Conservation (phyloP, 345 rosid species). For the Pelargonium nanum region DNA sequence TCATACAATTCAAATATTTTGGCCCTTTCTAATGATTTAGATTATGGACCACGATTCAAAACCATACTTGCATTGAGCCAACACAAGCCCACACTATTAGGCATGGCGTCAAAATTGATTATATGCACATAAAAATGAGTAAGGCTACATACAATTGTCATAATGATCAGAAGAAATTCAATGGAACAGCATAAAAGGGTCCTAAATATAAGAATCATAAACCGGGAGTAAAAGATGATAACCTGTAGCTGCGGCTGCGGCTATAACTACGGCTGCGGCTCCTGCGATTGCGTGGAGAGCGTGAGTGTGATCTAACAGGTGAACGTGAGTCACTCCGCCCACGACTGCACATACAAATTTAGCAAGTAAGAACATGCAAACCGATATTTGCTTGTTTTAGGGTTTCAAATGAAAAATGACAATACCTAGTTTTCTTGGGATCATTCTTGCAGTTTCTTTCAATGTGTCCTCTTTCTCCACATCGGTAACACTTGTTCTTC, state of each 20-base stretch:
- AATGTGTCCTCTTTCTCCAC: slow-evolving; percentile 93
- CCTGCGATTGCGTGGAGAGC: slow-evolving; percentile 60
- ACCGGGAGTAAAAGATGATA: background rate
- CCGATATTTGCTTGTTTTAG: background rate
- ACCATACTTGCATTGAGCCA: no score
- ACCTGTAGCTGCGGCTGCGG: slow-evolving; percentile 78
- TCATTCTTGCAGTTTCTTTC: slow-evolving; percentile 90
- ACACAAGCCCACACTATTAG: no score
- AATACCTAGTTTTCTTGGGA: slow-evolving; percentile 64
- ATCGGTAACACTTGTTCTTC: slow-evolving; percentile 93
- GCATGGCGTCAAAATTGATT: no score
- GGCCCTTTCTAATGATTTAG: no score
- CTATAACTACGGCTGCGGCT: slow-evolving; percentile 84
- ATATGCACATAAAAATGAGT: no score
- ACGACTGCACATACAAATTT: slow-evolving; percentile 21
- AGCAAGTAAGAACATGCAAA: background rate
- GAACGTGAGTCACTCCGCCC: slow-evolving; percentile 69
- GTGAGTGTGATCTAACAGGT: slow-evolving; percentile 24
- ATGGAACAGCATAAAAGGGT: background rate
- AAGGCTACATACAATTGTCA: no score
- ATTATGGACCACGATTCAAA: no score
- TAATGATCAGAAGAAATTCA: no score
- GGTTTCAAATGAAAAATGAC: background rate
- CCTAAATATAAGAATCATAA: background rate
- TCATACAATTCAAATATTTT: no score